Conservation (phyloP, 1,284 basidiomycete genomes). For the Neotropicomus parvogracilis region DNA sequence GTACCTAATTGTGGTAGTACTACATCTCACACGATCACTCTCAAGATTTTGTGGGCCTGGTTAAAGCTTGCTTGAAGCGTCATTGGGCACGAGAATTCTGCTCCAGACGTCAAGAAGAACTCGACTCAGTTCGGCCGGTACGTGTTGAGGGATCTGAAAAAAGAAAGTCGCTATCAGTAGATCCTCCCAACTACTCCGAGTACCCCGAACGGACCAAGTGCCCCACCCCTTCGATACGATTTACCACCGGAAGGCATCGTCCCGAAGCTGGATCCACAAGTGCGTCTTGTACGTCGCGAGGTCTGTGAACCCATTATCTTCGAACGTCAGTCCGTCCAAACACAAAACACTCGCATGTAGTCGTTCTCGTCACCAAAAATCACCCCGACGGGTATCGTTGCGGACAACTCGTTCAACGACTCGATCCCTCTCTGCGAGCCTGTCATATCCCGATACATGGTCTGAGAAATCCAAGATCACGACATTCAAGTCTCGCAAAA, state of each 20-base stretch:
- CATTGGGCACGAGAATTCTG: conserved; percentile 1
- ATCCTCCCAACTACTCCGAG: too few relatives aligned
- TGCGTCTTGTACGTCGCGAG: conserved; percentile 42
- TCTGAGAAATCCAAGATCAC: conserved; percentile 10
- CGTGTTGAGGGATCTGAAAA: conserved; percentile 26
- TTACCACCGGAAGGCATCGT: conserved; percentile 40
- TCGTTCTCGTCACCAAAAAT: conserved; percentile 49
- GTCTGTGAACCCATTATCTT: conserved; percentile 28
- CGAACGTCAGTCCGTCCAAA: neutral
- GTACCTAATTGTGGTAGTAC: too few relatives aligned
- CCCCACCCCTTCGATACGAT: conserved; percentile 40
- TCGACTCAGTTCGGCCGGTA: conserved; percentile 19
- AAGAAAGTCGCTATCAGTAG: too few relatives aligned
- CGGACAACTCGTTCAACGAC: conserved; percentile 40
- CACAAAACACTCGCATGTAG: conserved; percentile 40
- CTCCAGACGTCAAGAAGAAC: conserved; percentile 21
- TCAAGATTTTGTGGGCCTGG: too few relatives aligned
- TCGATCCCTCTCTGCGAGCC: conserved; percentile 49
- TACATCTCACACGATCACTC: too few relatives aligned
- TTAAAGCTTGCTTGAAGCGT: conserved; percentile 19
- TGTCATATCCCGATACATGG: conserved; percentile 31
- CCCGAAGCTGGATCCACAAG: conserved; percentile 44
- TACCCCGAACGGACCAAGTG: conserved; percentile 41
- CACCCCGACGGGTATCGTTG: conserved; percentile 44
- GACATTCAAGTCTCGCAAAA: neutral